A percentile compares a stretch with the other conserved stretches of the same genome.
Conservation (phyloP, 371 early-diverging fungal species). For the Mucor indicus region DNA sequence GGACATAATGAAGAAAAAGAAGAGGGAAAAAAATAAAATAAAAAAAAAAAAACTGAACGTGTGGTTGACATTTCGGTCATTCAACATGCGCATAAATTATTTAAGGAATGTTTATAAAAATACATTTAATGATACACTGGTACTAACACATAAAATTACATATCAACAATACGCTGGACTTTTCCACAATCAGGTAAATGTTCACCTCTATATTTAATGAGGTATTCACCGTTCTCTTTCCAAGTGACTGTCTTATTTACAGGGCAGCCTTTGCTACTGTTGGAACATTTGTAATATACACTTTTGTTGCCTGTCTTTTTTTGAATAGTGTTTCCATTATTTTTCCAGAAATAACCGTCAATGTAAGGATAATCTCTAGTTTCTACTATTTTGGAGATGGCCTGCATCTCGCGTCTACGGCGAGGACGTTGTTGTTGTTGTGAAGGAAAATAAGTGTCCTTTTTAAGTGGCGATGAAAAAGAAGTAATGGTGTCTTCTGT, state of each 20-base stretch:
- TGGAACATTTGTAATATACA: constrained; percentile 55
- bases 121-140: too few species aligned
- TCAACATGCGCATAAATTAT: too few species aligned
- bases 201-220: constrained; percentile 65
- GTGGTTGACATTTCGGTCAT: too few species aligned
- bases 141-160: constrained; percentile 27
- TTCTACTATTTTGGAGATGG: constrained; percentile 56
- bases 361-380: constrained; percentile 49
- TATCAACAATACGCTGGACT: constrained; percentile 51
- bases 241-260: constrained; percentile 69
- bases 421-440: constrained; percentile 18
- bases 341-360: constrained; percentile 57
- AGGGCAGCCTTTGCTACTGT: constrained; percentile 49
- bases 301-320: constrained; percentile 58
- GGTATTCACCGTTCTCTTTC: constrained; percentile 57
- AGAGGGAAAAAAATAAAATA: too few species aligned
- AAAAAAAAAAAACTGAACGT: too few species aligned
- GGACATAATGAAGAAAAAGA: too few species aligned
- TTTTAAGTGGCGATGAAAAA: not conserved
- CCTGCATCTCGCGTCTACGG: constrained; percentile 57
- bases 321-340: constrained; percentile 56
- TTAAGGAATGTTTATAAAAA: too few species aligned
- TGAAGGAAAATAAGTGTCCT: not conserved
- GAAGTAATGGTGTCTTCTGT: not conserved
- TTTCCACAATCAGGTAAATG: constrained; percentile 58